These are phyloP conservation scores for Globisporangium nodosum DNA, from an alignment of 352 stramenopile species.

Conservation along the genomic window DNA sequence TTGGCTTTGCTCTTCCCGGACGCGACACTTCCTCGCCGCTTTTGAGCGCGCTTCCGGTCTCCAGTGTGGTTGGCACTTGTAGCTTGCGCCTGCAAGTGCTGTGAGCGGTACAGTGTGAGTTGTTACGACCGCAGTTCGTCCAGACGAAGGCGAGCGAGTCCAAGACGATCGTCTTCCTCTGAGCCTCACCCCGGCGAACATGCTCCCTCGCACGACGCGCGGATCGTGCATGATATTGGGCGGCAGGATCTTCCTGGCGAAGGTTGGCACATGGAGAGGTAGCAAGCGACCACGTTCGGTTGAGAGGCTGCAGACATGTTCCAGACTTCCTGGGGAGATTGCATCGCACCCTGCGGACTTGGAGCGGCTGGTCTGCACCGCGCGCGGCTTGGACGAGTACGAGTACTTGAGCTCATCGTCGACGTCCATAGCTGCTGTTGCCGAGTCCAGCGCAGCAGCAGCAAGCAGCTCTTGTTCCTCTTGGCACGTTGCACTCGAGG, in stretches of 20 bases:
- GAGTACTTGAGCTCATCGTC: conserved; percentile 70
- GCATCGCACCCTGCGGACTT: conserved; percentile 20
- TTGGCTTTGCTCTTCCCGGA: conserved; percentile 20
- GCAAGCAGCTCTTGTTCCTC: neutral
- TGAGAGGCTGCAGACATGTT: neutral
- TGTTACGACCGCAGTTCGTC: no score
- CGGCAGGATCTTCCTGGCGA: conserved; percentile 20
- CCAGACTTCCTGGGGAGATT: no score
- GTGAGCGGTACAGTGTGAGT: no score
- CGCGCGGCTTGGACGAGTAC: conserved; percentile 67
- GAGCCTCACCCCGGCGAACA: conserved; percentile 47
- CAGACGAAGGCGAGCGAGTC: no score
- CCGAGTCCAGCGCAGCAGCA: neutral
- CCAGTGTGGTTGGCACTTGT: conserved; percentile 2
- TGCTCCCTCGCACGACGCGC: conserved; percentile 51
- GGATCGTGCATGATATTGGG: conserved; percentile 79
- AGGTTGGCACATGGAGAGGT: neutral
- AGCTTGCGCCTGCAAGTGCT: neutral
- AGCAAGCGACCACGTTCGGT: neutral
- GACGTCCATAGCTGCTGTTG: conserved; percentile 19
- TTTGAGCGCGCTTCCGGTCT: conserved; percentile 33
- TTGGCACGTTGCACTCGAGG: no score
- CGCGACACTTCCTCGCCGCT: conserved; percentile 12
- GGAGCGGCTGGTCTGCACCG: conserved; percentile 56
- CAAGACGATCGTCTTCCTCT: neutral